Evolutionary conservation across 441 rosid species (phyloP), one percentile per base, ranked within the genome.

Genomic region (Croton setiger): DNA sequence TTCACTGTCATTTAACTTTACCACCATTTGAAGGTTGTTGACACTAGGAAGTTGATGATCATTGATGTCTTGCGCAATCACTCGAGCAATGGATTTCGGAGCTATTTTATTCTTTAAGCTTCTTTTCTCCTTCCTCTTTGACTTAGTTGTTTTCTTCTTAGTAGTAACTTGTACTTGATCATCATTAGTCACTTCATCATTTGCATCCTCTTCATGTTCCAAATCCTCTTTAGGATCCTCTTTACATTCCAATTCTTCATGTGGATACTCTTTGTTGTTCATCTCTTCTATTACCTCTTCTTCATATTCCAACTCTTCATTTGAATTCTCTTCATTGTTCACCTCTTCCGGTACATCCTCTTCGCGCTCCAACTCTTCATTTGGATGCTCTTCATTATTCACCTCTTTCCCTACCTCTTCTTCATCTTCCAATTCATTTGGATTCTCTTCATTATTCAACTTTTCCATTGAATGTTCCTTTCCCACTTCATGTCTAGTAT

Each of bases 41-140:
- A n/a, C 51, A 14, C 23, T 31, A 27, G 69, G 52, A 58, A 61
- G 39, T 51, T 72, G 41, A 61, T 35, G 51, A n/a, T 55, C 64
- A 56, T 58, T 60, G 63, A 11, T 39, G 56, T 57, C 35, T 37
- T 67, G 56, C 14, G 33, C 39, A 63, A 67, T 20, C 48, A 39
- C 58, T 45, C 51, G 68, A 45, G 49, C 52, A 36, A 13, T 45
- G 43, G 41, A 49, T 64, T 33, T 68, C n/a, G 48, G 60, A 71
- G 49, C 59, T 15, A 54, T 31, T 63, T 67, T 73, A 39, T 63
- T 73, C 43, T 56, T 75, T 31, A 10, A 66, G 15, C 68, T 49
- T 17, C 12, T 60, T 54, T 36, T 70, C 59, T 44, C 18, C 14
- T 31, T 67, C 33, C 53, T 70, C 66, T 45, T 63, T 15, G 1